A percentile compares a stretch with the other conserved stretches of the same genome.
Evolutionary conservation across 2,329 filamentous ascomycete species (phyloP).

Genomic region (Aureobasidium melanogenum): DNA sequence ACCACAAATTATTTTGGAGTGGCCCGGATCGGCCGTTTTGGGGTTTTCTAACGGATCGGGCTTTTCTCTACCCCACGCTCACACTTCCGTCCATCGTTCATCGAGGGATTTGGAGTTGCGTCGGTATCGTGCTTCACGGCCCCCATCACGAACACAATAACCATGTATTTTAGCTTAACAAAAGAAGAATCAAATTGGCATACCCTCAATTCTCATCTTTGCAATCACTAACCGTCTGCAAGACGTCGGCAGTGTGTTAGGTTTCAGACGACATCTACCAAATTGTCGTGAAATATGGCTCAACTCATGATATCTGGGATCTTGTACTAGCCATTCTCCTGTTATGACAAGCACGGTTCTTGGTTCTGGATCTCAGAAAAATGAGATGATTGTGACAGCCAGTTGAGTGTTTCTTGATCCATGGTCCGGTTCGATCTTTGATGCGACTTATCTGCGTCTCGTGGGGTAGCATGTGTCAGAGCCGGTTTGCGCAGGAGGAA

Average conservation of each 20-base stretch:
- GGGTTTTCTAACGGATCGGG: not conserved
- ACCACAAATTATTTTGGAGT: conserved; percentile 2
- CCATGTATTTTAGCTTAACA: not conserved
- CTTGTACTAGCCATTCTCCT: not conserved
- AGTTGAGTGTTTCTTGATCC: not conserved
- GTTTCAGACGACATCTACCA: too few species aligned
- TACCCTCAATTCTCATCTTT: too few species aligned
- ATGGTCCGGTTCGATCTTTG: too few species aligned
- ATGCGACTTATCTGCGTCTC: too few species aligned
- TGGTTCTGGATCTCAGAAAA: not conserved
- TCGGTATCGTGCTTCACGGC: not conserved
- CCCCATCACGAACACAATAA: conserved; percentile 1
- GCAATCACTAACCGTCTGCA: too few species aligned
- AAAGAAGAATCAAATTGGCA: conserved; percentile 1
- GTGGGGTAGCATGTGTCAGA: not conserved
- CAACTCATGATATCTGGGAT: too few species aligned
- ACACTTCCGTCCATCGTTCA: not conserved
- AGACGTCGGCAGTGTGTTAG: too few species aligned
- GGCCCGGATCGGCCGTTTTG: not conserved
- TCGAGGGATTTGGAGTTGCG: not conserved
- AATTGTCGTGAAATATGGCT: too few species aligned
- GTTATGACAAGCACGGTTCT: too few species aligned
- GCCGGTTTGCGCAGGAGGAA: not conserved
- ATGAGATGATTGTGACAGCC: not conserved
- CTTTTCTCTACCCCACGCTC: not conserved